Evolutionary conservation across 2,329 filamentous ascomycete species (phyloP).

Genomic region (Xylariaceae sp.): DNA sequence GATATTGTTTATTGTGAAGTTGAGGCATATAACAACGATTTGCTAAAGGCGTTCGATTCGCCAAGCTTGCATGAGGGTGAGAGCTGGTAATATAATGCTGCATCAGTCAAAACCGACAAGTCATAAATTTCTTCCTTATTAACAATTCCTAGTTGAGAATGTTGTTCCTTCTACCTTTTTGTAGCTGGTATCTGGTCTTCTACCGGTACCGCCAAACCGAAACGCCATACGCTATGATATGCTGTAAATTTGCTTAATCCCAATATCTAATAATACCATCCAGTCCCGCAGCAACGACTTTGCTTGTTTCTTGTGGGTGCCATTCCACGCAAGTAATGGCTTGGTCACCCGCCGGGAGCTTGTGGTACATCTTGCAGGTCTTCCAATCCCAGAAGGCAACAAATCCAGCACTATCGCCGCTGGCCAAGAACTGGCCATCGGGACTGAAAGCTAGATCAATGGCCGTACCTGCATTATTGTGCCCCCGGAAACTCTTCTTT

Average conservation of each 20-base stretch:
- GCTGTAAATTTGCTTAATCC: slow-evolving; percentile 69
- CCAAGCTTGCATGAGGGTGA: no score
- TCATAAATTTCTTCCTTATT: no score
- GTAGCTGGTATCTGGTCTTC: background rate
- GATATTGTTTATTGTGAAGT: slow-evolving; percentile 11
- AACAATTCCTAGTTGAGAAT: background rate
- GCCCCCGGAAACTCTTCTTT: slow-evolving; percentile 94
- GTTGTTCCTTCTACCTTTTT: background rate
- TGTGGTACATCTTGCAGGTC: slow-evolving; percentile 98
- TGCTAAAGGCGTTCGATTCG: background rate
- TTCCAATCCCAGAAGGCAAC: slow-evolving; percentile 99
- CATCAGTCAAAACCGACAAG: no score
- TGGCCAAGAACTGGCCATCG: slow-evolving; percentile 89
- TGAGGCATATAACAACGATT: background rate
- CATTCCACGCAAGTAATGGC: slow-evolving; percentile 88
- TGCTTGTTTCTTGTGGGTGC: slow-evolving; percentile 97
- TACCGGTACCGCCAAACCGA: background rate
- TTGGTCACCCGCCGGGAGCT: slow-evolving; percentile 83
- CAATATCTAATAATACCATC: slow-evolving; percentile 91
- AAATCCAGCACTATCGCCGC: slow-evolving; percentile 85
- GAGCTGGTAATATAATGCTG: no score
- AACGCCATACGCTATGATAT: background rate
- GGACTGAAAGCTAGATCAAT: slow-evolving; percentile 88
- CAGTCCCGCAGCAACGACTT: slow-evolving; percentile 87
- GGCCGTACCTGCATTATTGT: slow-evolving; percentile 93